Base-by-base conservation (phyloP, 352 stramenopile genomes). In the Blastocystis sp. region DNA sequence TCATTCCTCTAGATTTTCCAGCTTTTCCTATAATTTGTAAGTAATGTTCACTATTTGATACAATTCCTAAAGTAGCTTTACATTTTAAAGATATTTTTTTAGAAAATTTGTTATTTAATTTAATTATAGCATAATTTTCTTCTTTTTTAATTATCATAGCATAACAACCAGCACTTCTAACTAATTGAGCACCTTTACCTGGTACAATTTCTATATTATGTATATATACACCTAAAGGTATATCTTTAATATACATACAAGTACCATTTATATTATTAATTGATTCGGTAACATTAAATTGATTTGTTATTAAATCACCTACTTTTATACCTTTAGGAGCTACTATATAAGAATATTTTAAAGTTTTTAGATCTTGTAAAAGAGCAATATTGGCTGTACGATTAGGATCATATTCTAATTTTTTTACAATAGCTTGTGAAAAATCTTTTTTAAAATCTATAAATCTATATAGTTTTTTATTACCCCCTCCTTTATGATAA, bases 301-400 rank as follows among this genome's bases (percentile, higher is more conserved):
- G 57, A 65, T 40, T 7, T 52, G 52, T 64, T 52, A 68, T 21
- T 18, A 58, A 23, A 28, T 40, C 24, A 39, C 62, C 62, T 13
- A 68, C 66, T 55, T 46, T 46, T 68, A 68, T 57, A 65, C 65
- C 42, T 41, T 67, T 64, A 25, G 62, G 49, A 10, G 58, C 58
- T 68, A 69, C 57, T 40, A 71, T 71, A 70, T 71, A 71, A 36
- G 25, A 41, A n/a, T 32, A 33, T 47, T 72, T 71, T 33, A 58
- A 25, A 6, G 30, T 42, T 46, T 72, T 42, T 42, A 45, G 28
- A 67, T 72, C 54, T 55, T 30, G 44, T 67, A 71, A 64, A 36
- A 58, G 32, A 25, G 58, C 27, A 72, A 72, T 72, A 40, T 37
- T 54, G 19, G 65, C 66, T 37, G 45, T 68, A 31, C 25, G 46